Evolutionary conservation across 805 yeast genomes (phyloP), one percentile per base, ranked within the genome.

Genomic region (Kodamaea fukazawae): DNA sequence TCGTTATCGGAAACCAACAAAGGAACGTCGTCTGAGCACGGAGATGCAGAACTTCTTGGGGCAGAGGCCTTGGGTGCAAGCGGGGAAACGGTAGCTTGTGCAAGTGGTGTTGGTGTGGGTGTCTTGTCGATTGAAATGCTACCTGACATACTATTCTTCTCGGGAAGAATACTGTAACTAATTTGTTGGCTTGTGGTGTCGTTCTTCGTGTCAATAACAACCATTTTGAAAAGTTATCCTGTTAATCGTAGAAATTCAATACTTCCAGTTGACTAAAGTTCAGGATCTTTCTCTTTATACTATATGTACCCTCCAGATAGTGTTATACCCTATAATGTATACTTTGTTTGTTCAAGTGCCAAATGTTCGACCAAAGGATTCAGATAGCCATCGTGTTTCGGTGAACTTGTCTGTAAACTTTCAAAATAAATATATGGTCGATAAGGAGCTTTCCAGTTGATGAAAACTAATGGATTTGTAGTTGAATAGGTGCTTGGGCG

Each of bases 1-100:
- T 60, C 69, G 47, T 54, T 46, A 38, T 64, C 70, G 20, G 67
- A 54, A 9, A 64, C 51, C 16, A 64, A 50, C 22, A 55, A 53
- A 7, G 70, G 70, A 33, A 63, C 51, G 40, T 63, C 69, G 34
- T 52, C 55, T 10, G 35, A n/a, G 5, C 7, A 20, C 7, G 23
- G 23, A 20, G 23, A 20, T 6, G 23, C 23, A 20, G 23, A 46
- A 16, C 12, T 16, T 26, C 13, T 25, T 16, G 18, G 13, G n/a
- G 36, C 36, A 20, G 36, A 28, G 7, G 29, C 25, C 17, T 35
- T 34, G 37, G 14, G 23, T 8, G 23, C 23, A 20, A 20, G 23
- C 8, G 23, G 23, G 23, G 23, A 20, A 8, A 20, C 23, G 8
- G 23, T 20, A 8, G 23, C 23, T 20, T 20, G 23, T 20, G 8